These are phyloP conservation scores for Agaricus sinodeliciosus DNA, from an alignment of 768 basidiomycete genomes.

Conservation along the genomic window DNA sequence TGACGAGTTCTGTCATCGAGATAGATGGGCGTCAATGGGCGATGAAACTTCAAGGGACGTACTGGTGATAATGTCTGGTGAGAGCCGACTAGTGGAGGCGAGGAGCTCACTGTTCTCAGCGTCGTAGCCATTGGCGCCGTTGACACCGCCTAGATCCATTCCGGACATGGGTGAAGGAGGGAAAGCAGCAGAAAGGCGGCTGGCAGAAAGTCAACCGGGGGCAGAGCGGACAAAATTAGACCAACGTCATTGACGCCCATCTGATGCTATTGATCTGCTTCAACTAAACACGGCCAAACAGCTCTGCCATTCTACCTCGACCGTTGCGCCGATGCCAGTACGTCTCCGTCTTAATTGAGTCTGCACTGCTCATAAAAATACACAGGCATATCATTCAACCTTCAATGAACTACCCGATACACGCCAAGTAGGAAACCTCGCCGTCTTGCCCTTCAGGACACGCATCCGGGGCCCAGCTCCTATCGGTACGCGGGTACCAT, in stretches of 20 bases:
- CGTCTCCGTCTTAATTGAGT: constrained; percentile 20
- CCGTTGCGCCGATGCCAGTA: constrained; percentile 40
- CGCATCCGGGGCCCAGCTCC: constrained; percentile 91
- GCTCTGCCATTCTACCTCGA: constrained; percentile 21
- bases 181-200: neutral
- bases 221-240: neutral
- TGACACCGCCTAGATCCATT: constrained; percentile 14
- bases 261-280: too few relatives aligned
- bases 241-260: constrained; percentile 10
- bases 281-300: neutral
- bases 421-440: constrained; percentile 83
- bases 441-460: constrained; percentile 86
- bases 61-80: constrained; percentile 77
- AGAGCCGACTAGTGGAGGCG: constrained; percentile 44
- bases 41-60: constrained; percentile 30
- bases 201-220: neutral
- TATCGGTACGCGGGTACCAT: constrained; percentile 39
- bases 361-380: constrained; percentile 11
- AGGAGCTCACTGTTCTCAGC: constrained; percentile 31
- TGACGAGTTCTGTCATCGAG: constrained; percentile 7
- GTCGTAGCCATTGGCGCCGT: constrained; percentile 18
- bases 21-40: neutral
- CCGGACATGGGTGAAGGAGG: constrained; percentile 23
- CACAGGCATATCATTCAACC: constrained; percentile 92
- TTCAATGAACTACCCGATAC: constrained; percentile 83